Evolutionary conservation across 2,329 filamentous ascomycete species (phyloP).

Genomic region (Colletotrichum lini): DNA sequence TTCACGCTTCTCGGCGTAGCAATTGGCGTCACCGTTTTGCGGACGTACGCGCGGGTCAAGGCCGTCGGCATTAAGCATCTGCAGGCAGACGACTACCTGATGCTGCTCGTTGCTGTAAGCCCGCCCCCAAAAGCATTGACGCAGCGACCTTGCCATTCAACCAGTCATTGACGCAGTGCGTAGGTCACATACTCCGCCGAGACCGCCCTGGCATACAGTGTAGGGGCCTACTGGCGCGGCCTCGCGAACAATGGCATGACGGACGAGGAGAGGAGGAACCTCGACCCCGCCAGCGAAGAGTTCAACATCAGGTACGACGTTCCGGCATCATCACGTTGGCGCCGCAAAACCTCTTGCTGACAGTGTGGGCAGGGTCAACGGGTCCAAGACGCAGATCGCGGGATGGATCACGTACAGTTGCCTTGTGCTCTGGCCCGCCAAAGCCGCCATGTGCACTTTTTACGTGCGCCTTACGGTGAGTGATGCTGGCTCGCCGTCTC

Average conservation of each 20-base stretch:
- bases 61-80: conserved; percentile 65
- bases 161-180: not conserved
- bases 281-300: conserved; percentile 62
- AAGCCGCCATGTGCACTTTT: conserved; percentile 66
- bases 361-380: conserved; percentile 56
- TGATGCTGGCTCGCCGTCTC: not conserved
- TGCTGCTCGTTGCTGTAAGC: conserved; percentile 46
- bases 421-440: conserved; percentile 64
- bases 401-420: conserved; percentile 67
- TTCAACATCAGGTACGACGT: conserved; percentile 55
- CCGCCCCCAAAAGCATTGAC: conserved; percentile 20
- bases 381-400: conserved; percentile 67
- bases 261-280: conserved; percentile 59
- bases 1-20: conserved; percentile 65
- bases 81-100: conserved; percentile 68
- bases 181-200: conserved; percentile 43
- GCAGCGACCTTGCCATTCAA: not conserved
- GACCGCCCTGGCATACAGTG: conserved; percentile 50
- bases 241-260: conserved; percentile 73
- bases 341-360: not conserved
- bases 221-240: conserved; percentile 59
- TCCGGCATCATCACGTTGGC: not conserved
- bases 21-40: conserved; percentile 63
- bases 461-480: conserved; percentile 65
- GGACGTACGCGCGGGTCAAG: conserved; percentile 64